Evolutionary conservation across 2,329 filamentous ascomycete genomes (phyloP), one percentile per base, ranked within the genome.

Genomic region (Sphaerulina musiva): DNA sequence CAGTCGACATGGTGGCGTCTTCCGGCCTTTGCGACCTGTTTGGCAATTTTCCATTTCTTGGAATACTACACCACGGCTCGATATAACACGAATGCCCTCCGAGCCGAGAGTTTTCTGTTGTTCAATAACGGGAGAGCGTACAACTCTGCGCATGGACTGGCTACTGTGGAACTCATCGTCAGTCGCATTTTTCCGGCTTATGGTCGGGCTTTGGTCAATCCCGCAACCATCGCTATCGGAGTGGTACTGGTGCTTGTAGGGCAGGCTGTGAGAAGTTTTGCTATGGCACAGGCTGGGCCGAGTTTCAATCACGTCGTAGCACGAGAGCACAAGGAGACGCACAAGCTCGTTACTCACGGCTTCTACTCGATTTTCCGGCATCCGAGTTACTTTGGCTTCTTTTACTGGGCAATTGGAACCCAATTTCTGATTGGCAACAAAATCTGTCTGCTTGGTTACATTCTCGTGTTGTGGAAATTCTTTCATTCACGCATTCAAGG

Each of bases 311-410:
- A 80, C 64, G 82, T 84, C 34, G 84, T 96, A 7, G 89, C 93
- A 71, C 82, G 73, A 43, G 72, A 80, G 59, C 81, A 77, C 58
- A 86, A 83, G 65, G 79, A 83, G 3, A 82, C 81, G 1, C 93
- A 98, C 70, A 77, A 77, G 45, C 79, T 98, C n/a, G 87, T 98
- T 2, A 95, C 86, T 0, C 76, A 76, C 29, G 93, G 93, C 0
- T 74, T 97, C 34, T 98, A 97, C 70, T 74, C 76, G 6, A 70
- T 80, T 43, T 74, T 95, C 49, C 78, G 93, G 23, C 93, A 98
- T 71, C 93, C 93, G 10, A 87, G 86, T 55, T 98, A 98, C 73
- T 96, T 97, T 74, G 93, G 92, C 3, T 98, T 96, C 75, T 98
- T 95, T 72, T 97, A 90, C 84, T 98, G 92, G 92, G 89, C 88